Percentiles rank a stretch among this genome's conserved stretches.
phyloP scores from a whole-genome alignment of 306 rosid species.

The Prunus fruticosa region DNA sequence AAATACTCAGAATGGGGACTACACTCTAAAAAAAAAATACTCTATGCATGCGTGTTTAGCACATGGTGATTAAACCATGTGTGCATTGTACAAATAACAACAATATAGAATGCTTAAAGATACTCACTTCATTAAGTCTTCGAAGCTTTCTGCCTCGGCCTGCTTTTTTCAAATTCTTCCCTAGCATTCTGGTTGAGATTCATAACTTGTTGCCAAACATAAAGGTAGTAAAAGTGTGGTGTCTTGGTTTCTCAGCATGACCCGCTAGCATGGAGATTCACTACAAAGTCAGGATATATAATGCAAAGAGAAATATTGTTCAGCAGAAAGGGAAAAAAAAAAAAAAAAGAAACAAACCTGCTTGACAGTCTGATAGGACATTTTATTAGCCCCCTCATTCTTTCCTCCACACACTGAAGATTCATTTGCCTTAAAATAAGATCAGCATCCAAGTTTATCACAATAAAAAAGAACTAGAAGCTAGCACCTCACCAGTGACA shows the following conservation, averaged over 20 bases:
- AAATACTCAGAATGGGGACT: background rate
- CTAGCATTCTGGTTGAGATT: conserved; percentile 65
- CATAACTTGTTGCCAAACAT: conserved; percentile 68
- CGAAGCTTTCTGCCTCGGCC: conserved; percentile 67
- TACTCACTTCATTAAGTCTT: conserved; percentile 63
- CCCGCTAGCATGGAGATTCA: conserved; percentile 50
- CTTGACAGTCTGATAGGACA: conserved; percentile 85
- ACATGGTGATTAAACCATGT: conserved; percentile 7
- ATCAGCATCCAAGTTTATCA: conserved; percentile 20
- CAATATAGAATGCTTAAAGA: conserved; percentile 4
- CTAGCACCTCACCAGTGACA: conserved; percentile 81
- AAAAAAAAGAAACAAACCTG: conserved; percentile 55
- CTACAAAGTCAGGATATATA: conserved; percentile 22
- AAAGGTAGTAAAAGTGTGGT: conserved; percentile 59
- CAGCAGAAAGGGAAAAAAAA: conserved; percentile 17
- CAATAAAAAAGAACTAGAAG: conserved; percentile 13
- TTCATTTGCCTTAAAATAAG: conserved; percentile 31
- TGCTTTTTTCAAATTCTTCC: conserved; percentile 86
- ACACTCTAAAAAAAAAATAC: background rate
- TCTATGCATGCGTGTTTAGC: background rate
- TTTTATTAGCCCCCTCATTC: conserved; percentile 83
- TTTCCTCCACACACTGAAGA: conserved; percentile 88
- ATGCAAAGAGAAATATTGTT: conserved; percentile 15
- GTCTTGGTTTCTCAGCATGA: conserved; percentile 71
- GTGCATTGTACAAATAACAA: background rate